A percentile compares a stretch with the other conserved stretches of the same genome.
Evolutionary conservation across 768 basidiomycete species (phyloP).

Genomic region (Artomyces pyxidatus): DNA sequence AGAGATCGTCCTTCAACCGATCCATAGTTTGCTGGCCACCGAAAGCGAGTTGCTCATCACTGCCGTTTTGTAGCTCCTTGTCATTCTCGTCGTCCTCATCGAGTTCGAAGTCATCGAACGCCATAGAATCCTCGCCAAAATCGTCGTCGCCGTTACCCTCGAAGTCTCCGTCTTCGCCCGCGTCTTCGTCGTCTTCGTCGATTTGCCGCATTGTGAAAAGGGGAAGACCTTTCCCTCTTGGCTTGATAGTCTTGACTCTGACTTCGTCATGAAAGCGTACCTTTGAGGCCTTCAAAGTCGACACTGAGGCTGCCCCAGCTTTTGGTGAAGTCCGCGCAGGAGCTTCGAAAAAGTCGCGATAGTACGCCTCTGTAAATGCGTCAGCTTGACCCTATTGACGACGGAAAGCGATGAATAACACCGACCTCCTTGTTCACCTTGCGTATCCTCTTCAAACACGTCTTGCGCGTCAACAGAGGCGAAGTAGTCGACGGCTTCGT

Average conservation of each 20-base stretch:
- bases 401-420: conserved; percentile 2
- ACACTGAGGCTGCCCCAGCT: conserved; percentile 10
- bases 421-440: conserved; percentile 30
- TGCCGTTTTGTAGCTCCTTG: conserved; percentile 11
- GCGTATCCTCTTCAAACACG: conserved; percentile 39
- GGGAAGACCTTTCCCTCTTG: conserved; percentile 58
- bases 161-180: conserved; percentile 15
- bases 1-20: conserved; percentile 69
- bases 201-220: conserved; percentile 33
- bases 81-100: conserved; percentile 6
- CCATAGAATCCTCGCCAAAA: conserved; percentile 18
- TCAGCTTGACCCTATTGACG: conserved; percentile 1
- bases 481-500: conserved; percentile 64
- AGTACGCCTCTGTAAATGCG: conserved; percentile 46
- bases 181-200: conserved; percentile 26
- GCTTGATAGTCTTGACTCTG: conserved; percentile 71
- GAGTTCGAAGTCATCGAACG: conserved; percentile 12
- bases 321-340: conserved; percentile 28
- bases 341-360: conserved; percentile 76
- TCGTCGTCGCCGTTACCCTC: conserved; percentile 24
- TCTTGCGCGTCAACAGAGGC: conserved; percentile 41
- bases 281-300: conserved; percentile 24
- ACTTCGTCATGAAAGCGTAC: conserved; percentile 83
- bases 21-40: conserved; percentile 44
- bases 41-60: conserved; percentile 24